phyloP scores from a whole-genome alignment of 352 stramenopile species.

The Phytophthora colocasiae region DNA sequence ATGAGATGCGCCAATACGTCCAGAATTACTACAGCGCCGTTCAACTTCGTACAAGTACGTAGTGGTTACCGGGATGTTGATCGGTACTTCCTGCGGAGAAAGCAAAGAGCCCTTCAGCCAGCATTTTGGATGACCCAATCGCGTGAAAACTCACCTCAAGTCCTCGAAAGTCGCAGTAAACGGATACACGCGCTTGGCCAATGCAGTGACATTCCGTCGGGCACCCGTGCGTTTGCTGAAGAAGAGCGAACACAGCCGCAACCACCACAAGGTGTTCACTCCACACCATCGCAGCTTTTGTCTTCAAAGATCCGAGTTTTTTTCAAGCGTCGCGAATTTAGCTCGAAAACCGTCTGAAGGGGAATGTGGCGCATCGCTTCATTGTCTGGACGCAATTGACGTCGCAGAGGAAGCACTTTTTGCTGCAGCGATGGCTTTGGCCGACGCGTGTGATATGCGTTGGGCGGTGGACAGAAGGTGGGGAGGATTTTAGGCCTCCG shows the following conservation, averaged over 20 bases:
- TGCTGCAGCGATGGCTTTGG: not conserved
- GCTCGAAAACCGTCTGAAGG: slow-evolving; percentile 11
- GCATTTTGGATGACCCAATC: not conserved
- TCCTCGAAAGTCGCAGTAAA: slow-evolving; percentile 80
- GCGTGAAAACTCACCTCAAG: slow-evolving; percentile 49
- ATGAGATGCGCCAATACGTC: slow-evolving; percentile 13
- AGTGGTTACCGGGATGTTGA: slow-evolving; percentile 71
- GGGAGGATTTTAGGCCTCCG: slow-evolving; percentile 1
- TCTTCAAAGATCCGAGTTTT: slow-evolving; percentile 15
- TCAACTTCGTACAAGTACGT: slow-evolving; percentile 67
- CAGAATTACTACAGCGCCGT: slow-evolving; percentile 11
- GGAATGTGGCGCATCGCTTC: slow-evolving; percentile 5
- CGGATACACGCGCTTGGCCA: slow-evolving; percentile 62
- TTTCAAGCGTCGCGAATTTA: slow-evolving; percentile 30
- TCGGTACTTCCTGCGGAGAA: slow-evolving; percentile 49
- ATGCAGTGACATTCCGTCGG: slow-evolving; percentile 72
- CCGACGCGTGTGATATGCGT: slow-evolving; percentile 13
- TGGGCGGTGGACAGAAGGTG: slow-evolving; percentile 7
- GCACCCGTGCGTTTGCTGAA: slow-evolving; percentile 30
- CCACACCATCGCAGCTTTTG: slow-evolving; percentile 20
- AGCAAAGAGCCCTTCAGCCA: slow-evolving; percentile 12
- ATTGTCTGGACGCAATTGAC: slow-evolving; percentile 26
- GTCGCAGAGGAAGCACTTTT: not conserved
- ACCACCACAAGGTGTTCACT: slow-evolving; percentile 16
- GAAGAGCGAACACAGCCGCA: slow-evolving; percentile 14